A percentile compares a stretch with the other conserved stretches of the same genome.
Conservation (phyloP, 1,284 basidiomycete species). For the Malassezia slooffiae region DNA sequence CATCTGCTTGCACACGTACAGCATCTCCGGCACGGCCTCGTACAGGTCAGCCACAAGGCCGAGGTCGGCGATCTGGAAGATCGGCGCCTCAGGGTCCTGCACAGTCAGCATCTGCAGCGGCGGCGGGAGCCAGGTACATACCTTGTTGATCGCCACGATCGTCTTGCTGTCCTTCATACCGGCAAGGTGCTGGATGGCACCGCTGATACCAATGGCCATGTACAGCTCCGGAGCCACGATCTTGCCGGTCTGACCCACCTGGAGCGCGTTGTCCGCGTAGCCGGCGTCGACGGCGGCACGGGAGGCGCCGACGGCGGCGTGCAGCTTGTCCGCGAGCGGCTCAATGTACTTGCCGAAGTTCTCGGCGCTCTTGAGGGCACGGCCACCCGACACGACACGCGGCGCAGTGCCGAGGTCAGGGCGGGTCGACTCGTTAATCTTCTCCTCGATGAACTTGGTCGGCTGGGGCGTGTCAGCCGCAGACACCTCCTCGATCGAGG, state of each 20-base stretch:
- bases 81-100: slow-evolving; percentile 89
- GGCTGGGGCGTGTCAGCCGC: slow-evolving; percentile 53
- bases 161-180: slow-evolving; percentile 99
- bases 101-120: background rate
- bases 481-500: slow-evolving; percentile 58
- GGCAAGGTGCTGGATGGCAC: slow-evolving; percentile 95
- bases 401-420: slow-evolving; percentile 82
- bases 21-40: slow-evolving; percentile 46
- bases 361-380: slow-evolving; percentile 87
- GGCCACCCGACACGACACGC: slow-evolving; percentile 85
- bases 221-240: slow-evolving; percentile 70
- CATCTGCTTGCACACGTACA: background rate
- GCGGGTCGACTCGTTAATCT: slow-evolving; percentile 77
- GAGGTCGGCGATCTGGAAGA: slow-evolving; percentile 95
- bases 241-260: slow-evolving; percentile 98
- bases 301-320: slow-evolving; percentile 91
- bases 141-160: slow-evolving; percentile 98
- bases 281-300: slow-evolving; percentile 96
- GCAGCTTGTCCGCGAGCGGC: slow-evolving; percentile 82
- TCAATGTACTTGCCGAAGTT: slow-evolving; percentile 79
- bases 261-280: slow-evolving; percentile 93
- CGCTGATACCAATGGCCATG: slow-evolving; percentile 90
- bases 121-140: slow-evolving; percentile 27
- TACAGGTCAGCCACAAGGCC: slow-evolving; percentile 64
- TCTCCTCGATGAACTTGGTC: slow-evolving; percentile 68